Conservation (phyloP, 164 flowering plant genomes). For the Kalanchoe fedtschenkoi region DNA sequence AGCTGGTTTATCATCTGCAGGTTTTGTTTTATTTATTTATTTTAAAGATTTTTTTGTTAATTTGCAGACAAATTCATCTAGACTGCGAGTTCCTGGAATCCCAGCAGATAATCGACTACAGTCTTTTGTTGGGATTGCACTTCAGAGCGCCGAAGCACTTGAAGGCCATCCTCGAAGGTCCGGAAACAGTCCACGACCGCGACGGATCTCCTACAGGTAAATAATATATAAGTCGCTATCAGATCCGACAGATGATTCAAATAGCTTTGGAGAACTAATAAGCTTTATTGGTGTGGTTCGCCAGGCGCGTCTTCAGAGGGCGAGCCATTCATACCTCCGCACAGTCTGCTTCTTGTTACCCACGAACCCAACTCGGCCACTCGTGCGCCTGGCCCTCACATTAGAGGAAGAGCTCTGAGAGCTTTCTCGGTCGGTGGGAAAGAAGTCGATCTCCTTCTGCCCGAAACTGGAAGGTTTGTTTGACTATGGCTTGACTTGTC, state of each 20-base stretch:
- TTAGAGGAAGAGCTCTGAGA: conserved; percentile 64
- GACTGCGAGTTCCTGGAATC: conserved; percentile 76
- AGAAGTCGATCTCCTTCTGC: conserved; percentile 85
- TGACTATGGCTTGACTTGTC: too few species aligned
- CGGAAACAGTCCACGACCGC: conserved; percentile 17
- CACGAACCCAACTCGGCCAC: conserved; percentile 66
- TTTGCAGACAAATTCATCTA: conserved; percentile 60
- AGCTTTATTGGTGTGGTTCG: conserved; percentile 11
- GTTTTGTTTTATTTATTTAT: too few species aligned
- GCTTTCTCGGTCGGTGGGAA: conserved; percentile 57
- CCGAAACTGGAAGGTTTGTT: conserved; percentile 74
- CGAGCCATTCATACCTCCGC: conserved; percentile 40
- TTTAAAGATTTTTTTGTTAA: neutral
- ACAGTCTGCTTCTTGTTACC: conserved; percentile 61
- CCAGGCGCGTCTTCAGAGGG: conserved; percentile 28
- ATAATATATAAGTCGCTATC: neutral
- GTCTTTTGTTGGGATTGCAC: conserved; percentile 85
- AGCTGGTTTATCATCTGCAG: neutral
- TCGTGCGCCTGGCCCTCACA: conserved; percentile 71
- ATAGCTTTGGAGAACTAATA: neutral
- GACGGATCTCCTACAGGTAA: conserved; percentile 20
- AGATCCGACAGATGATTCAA: neutral
- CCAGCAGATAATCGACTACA: conserved; percentile 80
- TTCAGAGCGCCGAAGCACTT: conserved; percentile 85
- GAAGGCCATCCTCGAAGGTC: conserved; percentile 31